A percentile compares a stretch with the other conserved stretches of the same genome.
Conservation (phyloP, 768 basidiomycete genomes). For the Suillus cothurnatus region DNA sequence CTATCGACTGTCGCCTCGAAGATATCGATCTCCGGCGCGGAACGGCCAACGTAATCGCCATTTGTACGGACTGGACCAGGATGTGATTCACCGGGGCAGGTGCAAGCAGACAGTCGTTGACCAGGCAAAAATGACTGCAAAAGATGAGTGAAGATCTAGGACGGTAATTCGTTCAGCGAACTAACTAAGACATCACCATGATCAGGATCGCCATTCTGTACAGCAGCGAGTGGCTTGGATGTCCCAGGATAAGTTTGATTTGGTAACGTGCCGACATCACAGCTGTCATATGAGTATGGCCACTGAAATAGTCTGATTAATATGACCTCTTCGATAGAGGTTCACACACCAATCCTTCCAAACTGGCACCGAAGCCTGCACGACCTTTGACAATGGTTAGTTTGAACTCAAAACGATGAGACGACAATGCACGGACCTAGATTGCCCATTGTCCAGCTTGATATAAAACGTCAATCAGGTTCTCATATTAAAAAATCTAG, state of each 20-base stretch:
- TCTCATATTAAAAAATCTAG: not conserved
- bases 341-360: slow-evolving; percentile 62
- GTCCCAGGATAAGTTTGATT: slow-evolving; percentile 65
- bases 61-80: slow-evolving; percentile 54
- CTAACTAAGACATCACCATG: slow-evolving; percentile 29
- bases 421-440: slow-evolving; percentile 21
- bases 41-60: slow-evolving; percentile 52
- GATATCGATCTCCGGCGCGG: slow-evolving; percentile 63
- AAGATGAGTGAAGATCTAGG: slow-evolving; percentile 10
- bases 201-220: slow-evolving; percentile 39
- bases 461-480: slow-evolving; percentile 11
- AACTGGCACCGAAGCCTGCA: slow-evolving; percentile 56
- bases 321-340: slow-evolving; percentile 17
- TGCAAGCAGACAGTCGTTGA: slow-evolving; percentile 59
- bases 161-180: not conserved
- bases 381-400: slow-evolving; percentile 36
- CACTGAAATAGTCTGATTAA: slow-evolving; percentile 37
- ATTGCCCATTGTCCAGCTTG: slow-evolving; percentile 60
- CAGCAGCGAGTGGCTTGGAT: slow-evolving; percentile 47
- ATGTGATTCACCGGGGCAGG: slow-evolving; percentile 58
- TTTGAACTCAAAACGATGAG: not conserved
- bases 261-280: slow-evolving; percentile 76
- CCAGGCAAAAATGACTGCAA: slow-evolving; percentile 51
- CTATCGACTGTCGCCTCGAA: slow-evolving; percentile 48
- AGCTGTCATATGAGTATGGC: slow-evolving; percentile 58